Evolutionary conservation across 768 basidiomycete genomes (phyloP).

Genomic region (Mycena capillaripes): DNA sequence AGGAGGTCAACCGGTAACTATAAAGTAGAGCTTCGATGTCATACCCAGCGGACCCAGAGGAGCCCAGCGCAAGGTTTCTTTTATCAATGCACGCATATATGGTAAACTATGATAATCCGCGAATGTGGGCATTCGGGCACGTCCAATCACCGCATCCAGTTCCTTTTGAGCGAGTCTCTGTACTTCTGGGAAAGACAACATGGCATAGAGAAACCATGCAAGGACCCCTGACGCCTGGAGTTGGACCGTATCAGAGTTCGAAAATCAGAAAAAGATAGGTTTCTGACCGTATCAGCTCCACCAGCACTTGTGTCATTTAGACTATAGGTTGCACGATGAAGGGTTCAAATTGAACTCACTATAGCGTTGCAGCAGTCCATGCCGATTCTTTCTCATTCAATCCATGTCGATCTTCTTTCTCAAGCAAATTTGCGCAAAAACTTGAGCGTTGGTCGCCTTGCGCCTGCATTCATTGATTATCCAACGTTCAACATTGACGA

Average conservation of each 20-base stretch:
- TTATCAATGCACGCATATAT: constrained; percentile 2
- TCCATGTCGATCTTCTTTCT: constrained; percentile 23
- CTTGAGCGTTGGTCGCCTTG: constrained; percentile 22
- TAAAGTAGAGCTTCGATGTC: not conserved
- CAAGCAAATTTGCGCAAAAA: constrained; percentile 24
- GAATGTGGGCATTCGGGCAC: constrained; percentile 1
- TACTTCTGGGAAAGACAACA: not conserved
- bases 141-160: constrained; percentile 9
- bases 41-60: constrained; percentile 5
- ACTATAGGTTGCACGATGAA: not conserved
- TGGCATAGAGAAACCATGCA: constrained; percentile 8
- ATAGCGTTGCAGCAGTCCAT: constrained; percentile 34
- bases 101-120: not conserved
- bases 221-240: not conserved
- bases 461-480: not conserved
- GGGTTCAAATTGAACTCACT: constrained; percentile 7
- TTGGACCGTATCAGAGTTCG: not conserved
- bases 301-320: constrained; percentile 21
- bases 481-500: not conserved
- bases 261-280: not conserved
- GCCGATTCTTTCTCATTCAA: constrained; percentile 31
- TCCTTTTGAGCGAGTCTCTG: not conserved
- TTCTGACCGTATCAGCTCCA: constrained; percentile 42
- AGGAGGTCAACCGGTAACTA: not conserved
- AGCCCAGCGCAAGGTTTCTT: constrained; percentile 11